These are phyloP conservation scores for Amanita subjunquillea DNA, from an alignment of 768 basidiomycete genomes.

Conservation along the genomic window DNA sequence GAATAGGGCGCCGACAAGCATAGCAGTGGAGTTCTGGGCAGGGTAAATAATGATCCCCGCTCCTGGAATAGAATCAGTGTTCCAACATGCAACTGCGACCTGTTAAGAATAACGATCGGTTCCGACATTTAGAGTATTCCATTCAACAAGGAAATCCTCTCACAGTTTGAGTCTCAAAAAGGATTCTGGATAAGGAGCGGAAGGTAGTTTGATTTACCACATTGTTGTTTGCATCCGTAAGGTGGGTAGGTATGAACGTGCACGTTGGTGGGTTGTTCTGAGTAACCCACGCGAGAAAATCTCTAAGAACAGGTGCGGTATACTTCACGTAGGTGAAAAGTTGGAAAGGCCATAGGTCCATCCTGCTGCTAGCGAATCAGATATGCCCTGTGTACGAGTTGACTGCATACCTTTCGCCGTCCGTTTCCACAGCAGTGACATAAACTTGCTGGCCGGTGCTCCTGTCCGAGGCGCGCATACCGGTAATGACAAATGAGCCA, in stretches of 20 bases:
- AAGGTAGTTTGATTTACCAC: constrained; percentile 44
- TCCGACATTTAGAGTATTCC: neutral
- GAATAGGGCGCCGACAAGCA: constrained; percentile 43
- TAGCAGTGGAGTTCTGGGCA: constrained; percentile 37
- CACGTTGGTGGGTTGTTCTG: constrained; percentile 38
- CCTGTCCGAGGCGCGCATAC: constrained; percentile 36
- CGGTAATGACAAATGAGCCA: constrained; percentile 41
- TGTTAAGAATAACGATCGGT: constrained; percentile 10
- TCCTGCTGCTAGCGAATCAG: constrained; percentile 29
- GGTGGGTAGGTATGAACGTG: constrained; percentile 55
- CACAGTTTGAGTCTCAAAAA: constrained; percentile 44
- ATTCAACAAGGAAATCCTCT: constrained; percentile 13
- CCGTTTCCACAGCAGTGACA: constrained; percentile 59
- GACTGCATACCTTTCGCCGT: constrained; percentile 55
- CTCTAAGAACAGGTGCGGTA: constrained; percentile 29
- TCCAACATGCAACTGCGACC: constrained; percentile 47
- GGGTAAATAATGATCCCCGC: constrained; percentile 46
- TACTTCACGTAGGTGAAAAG: constrained; percentile 34
- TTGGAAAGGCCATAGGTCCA: constrained; percentile 45
- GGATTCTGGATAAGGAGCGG: constrained; percentile 39
- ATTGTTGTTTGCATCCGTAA: constrained; percentile 36
- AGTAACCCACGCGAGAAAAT: constrained; percentile 43
- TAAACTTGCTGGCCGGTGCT: constrained; percentile 40
- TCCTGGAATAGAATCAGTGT: constrained; percentile 30
- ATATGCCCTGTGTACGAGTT: constrained; percentile 7